These are phyloP conservation scores for Diaporthe eres DNA, from an alignment of 2,329 filamentous ascomycete species.

Conservation along the genomic window DNA sequence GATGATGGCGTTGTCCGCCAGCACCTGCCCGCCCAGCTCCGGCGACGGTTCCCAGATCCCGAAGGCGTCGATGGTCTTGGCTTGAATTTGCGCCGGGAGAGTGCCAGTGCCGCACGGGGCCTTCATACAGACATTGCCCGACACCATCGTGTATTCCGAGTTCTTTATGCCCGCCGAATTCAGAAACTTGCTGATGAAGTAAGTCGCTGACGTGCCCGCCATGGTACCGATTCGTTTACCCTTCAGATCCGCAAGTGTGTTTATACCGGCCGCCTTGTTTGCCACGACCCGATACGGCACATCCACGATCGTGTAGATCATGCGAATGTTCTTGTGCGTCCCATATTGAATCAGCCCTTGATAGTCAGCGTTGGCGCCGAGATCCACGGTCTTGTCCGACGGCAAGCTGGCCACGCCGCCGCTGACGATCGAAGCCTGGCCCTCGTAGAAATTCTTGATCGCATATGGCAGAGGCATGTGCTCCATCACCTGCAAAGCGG, in stretches of 20 bases:
- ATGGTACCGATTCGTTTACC: not conserved
- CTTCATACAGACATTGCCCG: not conserved
- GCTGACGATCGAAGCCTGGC: constrained; percentile 13
- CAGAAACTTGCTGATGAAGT: not conserved
- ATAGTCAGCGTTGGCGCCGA: constrained; percentile 1
- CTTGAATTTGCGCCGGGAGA: not conserved
- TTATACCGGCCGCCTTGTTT: constrained; percentile 1
- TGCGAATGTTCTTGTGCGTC: not conserved
- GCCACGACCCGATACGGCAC: constrained; percentile 10
- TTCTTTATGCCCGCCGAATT: not conserved
- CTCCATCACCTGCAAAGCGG: not conserved
- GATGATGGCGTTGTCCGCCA: not conserved
- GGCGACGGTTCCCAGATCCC: constrained; percentile 4
- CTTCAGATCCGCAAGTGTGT: not conserved
- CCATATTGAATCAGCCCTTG: not conserved
- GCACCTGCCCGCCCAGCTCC: constrained; percentile 4
- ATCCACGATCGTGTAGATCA: constrained; percentile 9
- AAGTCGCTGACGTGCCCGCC: not conserved
- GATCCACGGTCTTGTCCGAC: constrained; percentile 5
- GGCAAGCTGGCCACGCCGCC: constrained; percentile 10
- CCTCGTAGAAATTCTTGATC: constrained; percentile 12
- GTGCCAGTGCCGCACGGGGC: constrained; percentile 5
- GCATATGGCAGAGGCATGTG: constrained; percentile 12
- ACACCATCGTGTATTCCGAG: not conserved
- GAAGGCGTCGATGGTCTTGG: constrained; percentile 15